These are phyloP conservation scores for Myxozyma geophila DNA, from an alignment of 805 yeast species.

Conservation along the genomic window DNA sequence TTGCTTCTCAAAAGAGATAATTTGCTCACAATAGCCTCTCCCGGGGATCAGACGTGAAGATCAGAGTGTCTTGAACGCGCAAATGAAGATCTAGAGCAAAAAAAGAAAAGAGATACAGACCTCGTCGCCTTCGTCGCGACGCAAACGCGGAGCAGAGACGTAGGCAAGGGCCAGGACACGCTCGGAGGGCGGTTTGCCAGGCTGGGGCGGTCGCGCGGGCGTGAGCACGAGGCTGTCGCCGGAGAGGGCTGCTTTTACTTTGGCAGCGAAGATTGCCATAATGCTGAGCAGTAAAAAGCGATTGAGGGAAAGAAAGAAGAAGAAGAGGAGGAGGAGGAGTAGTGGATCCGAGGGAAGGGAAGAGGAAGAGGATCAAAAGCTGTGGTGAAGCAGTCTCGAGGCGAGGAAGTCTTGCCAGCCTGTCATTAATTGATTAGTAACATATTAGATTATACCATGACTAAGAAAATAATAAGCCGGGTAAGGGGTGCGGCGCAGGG, in stretches of 20 bases:
- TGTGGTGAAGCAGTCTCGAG: not conserved
- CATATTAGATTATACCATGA: not conserved
- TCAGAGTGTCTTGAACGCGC: too few species aligned
- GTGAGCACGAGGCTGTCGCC: slow-evolving; percentile 71
- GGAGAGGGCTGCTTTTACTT: slow-evolving; percentile 69
- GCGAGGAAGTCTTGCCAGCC: not conserved
- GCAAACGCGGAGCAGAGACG: slow-evolving; percentile 61
- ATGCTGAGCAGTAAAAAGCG: not conserved
- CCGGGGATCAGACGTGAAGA: too few species aligned
- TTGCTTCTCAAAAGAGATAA: not conserved
- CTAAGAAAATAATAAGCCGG: not conserved
- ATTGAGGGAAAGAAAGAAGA: not conserved
- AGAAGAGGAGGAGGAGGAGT: not conserved
- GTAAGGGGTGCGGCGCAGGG: not conserved
- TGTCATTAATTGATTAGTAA: not conserved
- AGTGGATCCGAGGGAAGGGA: not conserved
- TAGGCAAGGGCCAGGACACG: slow-evolving; percentile 66
- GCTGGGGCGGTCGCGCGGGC: slow-evolving; percentile 47
- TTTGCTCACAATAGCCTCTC: slow-evolving; percentile 24
- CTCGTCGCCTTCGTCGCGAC: slow-evolving; percentile 41
- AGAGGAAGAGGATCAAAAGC: not conserved
- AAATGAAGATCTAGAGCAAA: not conserved
- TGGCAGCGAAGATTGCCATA: slow-evolving; percentile 50
- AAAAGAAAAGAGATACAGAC: slow-evolving; percentile 16
- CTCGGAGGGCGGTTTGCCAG: slow-evolving; percentile 52